Evolutionary conservation across 1,284 basidiomycete genomes (phyloP).

Genomic region (Fomes fomentarius): DNA sequence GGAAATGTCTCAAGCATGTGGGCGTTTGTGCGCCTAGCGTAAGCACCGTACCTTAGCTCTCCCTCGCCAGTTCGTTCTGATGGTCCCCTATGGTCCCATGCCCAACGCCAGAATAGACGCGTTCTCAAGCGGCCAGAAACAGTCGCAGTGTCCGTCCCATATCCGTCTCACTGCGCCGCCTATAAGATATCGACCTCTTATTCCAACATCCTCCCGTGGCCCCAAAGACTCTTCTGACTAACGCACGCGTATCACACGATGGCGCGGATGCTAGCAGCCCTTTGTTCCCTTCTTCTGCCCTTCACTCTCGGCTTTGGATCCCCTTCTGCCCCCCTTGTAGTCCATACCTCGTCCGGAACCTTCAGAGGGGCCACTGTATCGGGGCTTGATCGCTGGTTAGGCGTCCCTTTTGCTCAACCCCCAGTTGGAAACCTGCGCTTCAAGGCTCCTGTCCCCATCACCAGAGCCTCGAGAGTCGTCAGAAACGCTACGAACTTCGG

Average conservation of each 20-base stretch:
- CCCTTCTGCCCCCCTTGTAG: constrained; percentile 25
- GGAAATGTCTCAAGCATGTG: too few species aligned
- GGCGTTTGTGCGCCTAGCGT: too few species aligned
- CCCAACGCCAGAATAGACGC: too few species aligned
- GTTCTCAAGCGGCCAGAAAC: too few species aligned
- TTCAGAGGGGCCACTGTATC: constrained; percentile 49
- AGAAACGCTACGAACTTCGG: constrained; percentile 55
- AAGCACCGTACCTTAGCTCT: too few species aligned
- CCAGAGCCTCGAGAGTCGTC: constrained; percentile 33
- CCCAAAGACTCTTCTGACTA: too few species aligned
- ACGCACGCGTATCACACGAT: not conserved
- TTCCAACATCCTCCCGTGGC: too few species aligned
- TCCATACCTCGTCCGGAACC: constrained; percentile 44
- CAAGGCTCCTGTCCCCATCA: constrained; percentile 59
- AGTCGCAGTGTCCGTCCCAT: too few species aligned
- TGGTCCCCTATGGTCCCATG: too few species aligned
- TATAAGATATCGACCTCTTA: too few species aligned
- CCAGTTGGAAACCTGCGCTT: constrained; percentile 59
- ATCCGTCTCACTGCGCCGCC: too few species aligned
- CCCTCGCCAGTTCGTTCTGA: too few species aligned
- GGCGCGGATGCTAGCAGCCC: not conserved
- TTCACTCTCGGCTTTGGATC: not conserved
- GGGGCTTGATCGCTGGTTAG: constrained; percentile 57
- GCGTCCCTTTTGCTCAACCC: constrained; percentile 69
- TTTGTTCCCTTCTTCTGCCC: not conserved